Percentiles rank a stretch among this genome's conserved stretches.
Conservation (phyloP, 2,329 filamentous ascomycete species). For the Achaetomium macrosporum region DNA sequence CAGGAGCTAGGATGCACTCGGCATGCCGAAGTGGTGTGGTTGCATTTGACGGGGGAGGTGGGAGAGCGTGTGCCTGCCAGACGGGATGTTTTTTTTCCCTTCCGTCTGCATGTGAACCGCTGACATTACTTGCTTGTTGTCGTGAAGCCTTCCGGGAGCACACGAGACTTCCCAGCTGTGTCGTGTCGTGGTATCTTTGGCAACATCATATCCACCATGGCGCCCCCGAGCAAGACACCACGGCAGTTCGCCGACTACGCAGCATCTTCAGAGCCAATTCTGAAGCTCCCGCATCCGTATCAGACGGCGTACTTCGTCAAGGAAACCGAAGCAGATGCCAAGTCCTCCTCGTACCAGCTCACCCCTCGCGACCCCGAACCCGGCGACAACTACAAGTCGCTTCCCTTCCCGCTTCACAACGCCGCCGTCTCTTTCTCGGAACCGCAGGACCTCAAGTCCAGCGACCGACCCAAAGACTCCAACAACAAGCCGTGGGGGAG, state of each 20-base stretch:
- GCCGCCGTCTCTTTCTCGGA: constrained; percentile 28
- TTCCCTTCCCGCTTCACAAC: constrained; percentile 25
- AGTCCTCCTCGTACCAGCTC: constrained; percentile 17
- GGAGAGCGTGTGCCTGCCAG: not conserved
- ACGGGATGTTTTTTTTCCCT: not conserved
- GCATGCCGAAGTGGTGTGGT: not conserved
- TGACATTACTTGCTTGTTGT: not conserved
- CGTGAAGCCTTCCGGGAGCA: not conserved
- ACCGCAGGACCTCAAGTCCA: constrained; percentile 29
- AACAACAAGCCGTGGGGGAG: constrained; percentile 53
- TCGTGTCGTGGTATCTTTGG: not conserved
- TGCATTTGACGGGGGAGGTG: not conserved
- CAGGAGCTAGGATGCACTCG: not conserved
- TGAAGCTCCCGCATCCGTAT: constrained; percentile 30
- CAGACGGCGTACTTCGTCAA: constrained; percentile 26
- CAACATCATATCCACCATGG: constrained; percentile 7
- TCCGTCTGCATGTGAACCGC: not conserved
- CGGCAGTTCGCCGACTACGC: constrained; percentile 24
- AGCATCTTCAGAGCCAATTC: constrained; percentile 23
- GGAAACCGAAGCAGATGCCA: constrained; percentile 9
- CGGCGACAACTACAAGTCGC: constrained; percentile 11
- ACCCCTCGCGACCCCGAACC: constrained; percentile 4
- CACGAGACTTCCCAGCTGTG: not conserved
- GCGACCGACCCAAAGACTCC: constrained; percentile 35
- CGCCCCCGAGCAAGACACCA: constrained; percentile 16